Percentiles rank a stretch among this genome's conserved stretches.
phyloP scores from a whole-genome alignment of 2,329 filamentous ascomycete species.

The Cercospora sp. region DNA sequence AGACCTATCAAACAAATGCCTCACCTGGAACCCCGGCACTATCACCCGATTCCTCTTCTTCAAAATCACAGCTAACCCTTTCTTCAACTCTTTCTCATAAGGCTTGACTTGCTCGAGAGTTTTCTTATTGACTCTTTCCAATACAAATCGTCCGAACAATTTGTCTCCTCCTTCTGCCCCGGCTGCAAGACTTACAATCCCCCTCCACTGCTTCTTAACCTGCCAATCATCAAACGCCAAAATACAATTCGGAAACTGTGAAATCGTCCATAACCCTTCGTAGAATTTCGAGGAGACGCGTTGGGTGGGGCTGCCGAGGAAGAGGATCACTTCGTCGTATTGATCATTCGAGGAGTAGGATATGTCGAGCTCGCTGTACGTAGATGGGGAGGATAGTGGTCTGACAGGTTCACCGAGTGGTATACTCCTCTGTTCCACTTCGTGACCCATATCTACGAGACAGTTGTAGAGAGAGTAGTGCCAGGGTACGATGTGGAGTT shows the following conservation, averaged over 20 bases:
- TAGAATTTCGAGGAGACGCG: neutral
- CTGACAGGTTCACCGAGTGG: neutral
- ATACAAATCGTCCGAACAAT: neutral
- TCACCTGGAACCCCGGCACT: neutral
- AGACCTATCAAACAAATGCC: neutral
- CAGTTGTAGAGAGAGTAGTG: slow-evolving; percentile 16
- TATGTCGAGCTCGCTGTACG: too few species aligned
- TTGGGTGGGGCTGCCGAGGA: slow-evolving; percentile 1
- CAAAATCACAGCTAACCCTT: neutral
- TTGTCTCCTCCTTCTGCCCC: neutral
- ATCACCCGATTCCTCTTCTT: slow-evolving; percentile 4
- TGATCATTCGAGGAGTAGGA: too few species aligned
- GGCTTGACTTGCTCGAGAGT: neutral
- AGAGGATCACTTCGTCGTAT: slow-evolving; percentile 7
- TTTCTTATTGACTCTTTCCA: neutral
- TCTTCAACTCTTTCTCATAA: neutral
- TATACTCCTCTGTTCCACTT: slow-evolving; percentile 7
- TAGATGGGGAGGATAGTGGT: neutral
- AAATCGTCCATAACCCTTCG: slow-evolving; percentile 4
- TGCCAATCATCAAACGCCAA: slow-evolving; percentile 15
- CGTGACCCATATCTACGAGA: slow-evolving; percentile 9
- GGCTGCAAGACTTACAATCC: neutral
- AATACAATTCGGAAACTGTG: slow-evolving; percentile 9
- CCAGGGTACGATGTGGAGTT: slow-evolving; percentile 10
- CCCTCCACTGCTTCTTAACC: neutral